phyloP scores from a whole-genome alignment of 139 green algal species.

The Volvox reticuliferus region DNA sequence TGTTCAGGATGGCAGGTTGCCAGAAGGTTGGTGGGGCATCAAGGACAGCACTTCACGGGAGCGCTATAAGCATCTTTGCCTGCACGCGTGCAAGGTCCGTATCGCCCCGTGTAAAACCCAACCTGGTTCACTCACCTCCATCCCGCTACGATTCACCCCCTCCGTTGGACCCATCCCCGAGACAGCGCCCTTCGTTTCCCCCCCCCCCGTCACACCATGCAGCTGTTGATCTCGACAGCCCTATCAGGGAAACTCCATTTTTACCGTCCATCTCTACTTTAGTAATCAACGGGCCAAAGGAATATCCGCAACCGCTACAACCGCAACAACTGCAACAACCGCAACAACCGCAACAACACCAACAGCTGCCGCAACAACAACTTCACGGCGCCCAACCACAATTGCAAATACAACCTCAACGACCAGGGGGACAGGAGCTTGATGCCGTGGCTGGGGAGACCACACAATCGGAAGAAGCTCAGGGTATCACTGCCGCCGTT shows the following conservation, averaged over 20 bases:
- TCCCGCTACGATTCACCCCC: too few relatives aligned
- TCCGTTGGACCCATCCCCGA: background rate
- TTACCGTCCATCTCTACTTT: background rate
- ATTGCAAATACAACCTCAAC: background rate
- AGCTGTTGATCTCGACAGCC: background rate
- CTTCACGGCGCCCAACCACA: background rate
- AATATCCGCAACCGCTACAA: background rate
- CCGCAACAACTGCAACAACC: background rate
- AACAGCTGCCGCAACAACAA: background rate
- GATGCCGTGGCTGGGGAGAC: background rate
- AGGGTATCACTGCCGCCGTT: background rate
- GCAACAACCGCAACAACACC: background rate
- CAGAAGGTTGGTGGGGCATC: too few relatives aligned
- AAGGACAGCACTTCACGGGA: too few relatives aligned
- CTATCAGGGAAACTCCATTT: background rate
- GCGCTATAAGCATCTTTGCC: too few relatives aligned
- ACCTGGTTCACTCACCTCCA: too few relatives aligned
- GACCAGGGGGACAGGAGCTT: background rate
- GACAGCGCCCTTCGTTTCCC: background rate
- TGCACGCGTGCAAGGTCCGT: too few relatives aligned
- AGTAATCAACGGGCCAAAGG: constrained; percentile 5
- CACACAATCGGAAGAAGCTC: background rate
- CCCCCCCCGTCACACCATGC: background rate
- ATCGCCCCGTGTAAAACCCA: too few relatives aligned
- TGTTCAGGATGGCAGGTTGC: too few relatives aligned